Conservation (phyloP, 345 rosid genomes). For the Acer negundo region DNA sequence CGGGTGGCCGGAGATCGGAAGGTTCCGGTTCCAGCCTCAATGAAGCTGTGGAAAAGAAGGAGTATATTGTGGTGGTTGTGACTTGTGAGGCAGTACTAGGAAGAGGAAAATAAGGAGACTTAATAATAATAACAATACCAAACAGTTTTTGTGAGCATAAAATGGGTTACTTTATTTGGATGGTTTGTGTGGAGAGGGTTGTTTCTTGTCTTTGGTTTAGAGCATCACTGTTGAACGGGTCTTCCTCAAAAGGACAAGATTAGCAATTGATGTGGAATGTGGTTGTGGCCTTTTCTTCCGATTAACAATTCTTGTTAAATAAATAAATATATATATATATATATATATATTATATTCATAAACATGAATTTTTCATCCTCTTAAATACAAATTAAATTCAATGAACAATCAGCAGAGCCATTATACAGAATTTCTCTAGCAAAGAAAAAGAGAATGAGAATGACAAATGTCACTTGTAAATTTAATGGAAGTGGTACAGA, state of each 20-base stretch:
- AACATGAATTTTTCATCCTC: background rate
- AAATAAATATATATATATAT: too few relatives aligned
- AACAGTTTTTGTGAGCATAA: background rate
- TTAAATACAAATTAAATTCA: background rate
- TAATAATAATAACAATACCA: background rate
- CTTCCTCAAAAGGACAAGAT: constrained; percentile 30
- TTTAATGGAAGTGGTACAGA: constrained; percentile 1
- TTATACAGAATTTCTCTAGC: background rate
- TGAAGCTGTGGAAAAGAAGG: background rate
- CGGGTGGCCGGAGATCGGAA: constrained; percentile 49
- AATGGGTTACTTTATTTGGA: constrained; percentile 33
- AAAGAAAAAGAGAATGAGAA: background rate
- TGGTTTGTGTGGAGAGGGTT: constrained; percentile 32
- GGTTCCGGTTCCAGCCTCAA: constrained; percentile 35
- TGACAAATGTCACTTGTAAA: background rate
- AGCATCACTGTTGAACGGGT: constrained; percentile 47
- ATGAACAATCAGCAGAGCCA: background rate
- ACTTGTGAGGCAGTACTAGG: background rate
- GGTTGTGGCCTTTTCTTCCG: constrained; percentile 5
- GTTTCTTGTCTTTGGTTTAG: constrained; percentile 31
- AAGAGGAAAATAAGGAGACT: constrained; percentile 30
- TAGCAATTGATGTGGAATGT: background rate
- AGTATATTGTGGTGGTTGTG: background rate
- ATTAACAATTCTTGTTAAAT: too few relatives aligned
- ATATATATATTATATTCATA: too few relatives aligned